Conservation (phyloP, 139 green algal species). For the Desmodesmus armatus region DNA sequence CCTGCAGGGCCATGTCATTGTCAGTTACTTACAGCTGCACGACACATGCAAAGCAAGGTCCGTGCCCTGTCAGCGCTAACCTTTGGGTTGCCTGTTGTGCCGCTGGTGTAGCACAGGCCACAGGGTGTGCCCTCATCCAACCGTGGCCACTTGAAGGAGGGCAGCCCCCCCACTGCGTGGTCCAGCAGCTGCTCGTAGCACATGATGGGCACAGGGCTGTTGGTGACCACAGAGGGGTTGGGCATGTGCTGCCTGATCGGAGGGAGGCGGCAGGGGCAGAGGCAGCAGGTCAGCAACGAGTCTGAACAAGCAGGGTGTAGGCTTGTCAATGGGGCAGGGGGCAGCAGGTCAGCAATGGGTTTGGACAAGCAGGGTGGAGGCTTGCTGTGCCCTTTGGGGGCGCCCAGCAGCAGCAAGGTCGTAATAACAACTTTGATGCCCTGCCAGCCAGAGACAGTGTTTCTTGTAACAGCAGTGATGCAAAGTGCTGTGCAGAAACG, state of each 20-base stretch:
- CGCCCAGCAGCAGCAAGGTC: no score
- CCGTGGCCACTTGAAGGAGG: slow-evolving; percentile 58
- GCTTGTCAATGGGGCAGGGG: not conserved
- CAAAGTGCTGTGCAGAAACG: no score
- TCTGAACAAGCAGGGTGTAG: not conserved
- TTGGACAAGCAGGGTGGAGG: no score
- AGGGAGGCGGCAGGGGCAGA: no score
- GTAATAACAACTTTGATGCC: no score
- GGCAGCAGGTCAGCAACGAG: not conserved
- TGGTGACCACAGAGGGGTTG: not conserved
- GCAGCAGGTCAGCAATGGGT: not conserved
- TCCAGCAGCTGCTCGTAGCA: slow-evolving; percentile 85
- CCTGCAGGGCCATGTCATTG: no score
- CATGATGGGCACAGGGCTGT: slow-evolving; percentile 38
- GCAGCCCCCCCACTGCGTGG: slow-evolving; percentile 33
- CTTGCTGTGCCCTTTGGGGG: no score
- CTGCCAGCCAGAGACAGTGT: no score
- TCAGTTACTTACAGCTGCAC: no score
- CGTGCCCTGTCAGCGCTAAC: no score
- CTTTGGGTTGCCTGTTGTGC: slow-evolving; percentile 75
- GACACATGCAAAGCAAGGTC: no score
- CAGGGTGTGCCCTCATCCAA: slow-evolving; percentile 71
- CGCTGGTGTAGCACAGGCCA: slow-evolving; percentile 87
- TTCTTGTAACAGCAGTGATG: no score
- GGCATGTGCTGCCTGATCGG: slow-evolving; percentile 68